phyloP scores from a whole-genome alignment of 495 filamentous ascomycete species.

The Neurospora discreta region DNA sequence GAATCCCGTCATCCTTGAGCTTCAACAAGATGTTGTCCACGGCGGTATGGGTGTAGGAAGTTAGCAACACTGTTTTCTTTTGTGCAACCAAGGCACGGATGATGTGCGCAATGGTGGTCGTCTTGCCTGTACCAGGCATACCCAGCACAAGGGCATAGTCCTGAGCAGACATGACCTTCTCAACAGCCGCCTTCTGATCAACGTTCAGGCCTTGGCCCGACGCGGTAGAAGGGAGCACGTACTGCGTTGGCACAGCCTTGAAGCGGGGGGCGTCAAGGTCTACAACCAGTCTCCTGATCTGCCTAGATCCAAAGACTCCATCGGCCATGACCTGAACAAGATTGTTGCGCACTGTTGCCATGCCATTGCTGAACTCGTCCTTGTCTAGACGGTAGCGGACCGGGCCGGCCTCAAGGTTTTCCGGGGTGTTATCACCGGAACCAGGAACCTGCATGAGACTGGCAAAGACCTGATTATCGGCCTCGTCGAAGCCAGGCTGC shows the following conservation, averaged over 20 bases:
- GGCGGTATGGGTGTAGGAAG: slow-evolving; percentile 92
- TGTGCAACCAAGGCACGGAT: slow-evolving; percentile 82
- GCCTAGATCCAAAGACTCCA: slow-evolving; percentile 53
- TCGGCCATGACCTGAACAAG: slow-evolving; percentile 84
- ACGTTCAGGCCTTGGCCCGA: slow-evolving; percentile 50
- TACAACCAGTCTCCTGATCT: slow-evolving; percentile 68
- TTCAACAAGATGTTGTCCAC: slow-evolving; percentile 97
- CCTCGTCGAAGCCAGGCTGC: slow-evolving; percentile 59
- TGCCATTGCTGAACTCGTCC: slow-evolving; percentile 95
- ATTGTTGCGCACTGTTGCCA: slow-evolving; percentile 90
- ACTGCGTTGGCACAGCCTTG: slow-evolving; percentile 49
- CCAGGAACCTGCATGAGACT: slow-evolving; percentile 84
- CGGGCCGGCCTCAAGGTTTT: slow-evolving; percentile 38
- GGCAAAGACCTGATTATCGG: slow-evolving; percentile 69
- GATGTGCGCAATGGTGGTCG: slow-evolving; percentile 94
- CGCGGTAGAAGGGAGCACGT: slow-evolving; percentile 41
- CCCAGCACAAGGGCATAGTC: slow-evolving; percentile 93
- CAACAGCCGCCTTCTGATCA: slow-evolving; percentile 75
- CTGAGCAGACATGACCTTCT: slow-evolving; percentile 87
- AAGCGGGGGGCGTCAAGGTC: slow-evolving; percentile 63
- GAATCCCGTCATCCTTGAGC: slow-evolving; percentile 65
- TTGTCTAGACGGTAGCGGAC: slow-evolving; percentile 82
- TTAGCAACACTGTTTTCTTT: slow-evolving; percentile 84
- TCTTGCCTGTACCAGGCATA: slow-evolving; percentile 98
- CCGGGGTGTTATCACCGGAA: slow-evolving; percentile 39